Percentiles rank a stretch among this genome's conserved stretches.
Conservation (phyloP, 2,329 filamentous ascomycete species). For the Stachybotrys chartarum region DNA sequence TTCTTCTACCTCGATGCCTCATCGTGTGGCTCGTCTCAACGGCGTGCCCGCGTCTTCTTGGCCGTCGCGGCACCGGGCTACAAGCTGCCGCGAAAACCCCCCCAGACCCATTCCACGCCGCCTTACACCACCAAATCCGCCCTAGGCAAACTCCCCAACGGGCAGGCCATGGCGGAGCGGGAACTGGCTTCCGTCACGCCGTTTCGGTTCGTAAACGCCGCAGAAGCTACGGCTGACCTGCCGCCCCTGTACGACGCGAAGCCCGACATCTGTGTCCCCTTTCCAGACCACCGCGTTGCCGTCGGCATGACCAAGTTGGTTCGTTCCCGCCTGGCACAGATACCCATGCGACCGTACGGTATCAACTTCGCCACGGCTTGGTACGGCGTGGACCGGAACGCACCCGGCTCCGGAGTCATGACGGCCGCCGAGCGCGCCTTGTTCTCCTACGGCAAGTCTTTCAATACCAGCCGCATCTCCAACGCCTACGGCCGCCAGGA, state of each 20-base stretch:
- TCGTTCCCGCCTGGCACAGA: slow-evolving; percentile 41
- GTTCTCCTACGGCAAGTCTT: slow-evolving; percentile 31
- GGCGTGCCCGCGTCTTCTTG: slow-evolving; percentile 62
- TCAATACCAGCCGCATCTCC: slow-evolving; percentile 18
- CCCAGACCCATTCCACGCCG: slow-evolving; percentile 57
- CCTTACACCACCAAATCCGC: slow-evolving; percentile 15
- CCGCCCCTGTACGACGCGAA: slow-evolving; percentile 56
- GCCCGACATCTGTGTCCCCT: slow-evolving; percentile 52
- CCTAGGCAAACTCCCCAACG: slow-evolving; percentile 54
- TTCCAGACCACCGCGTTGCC: slow-evolving; percentile 61
- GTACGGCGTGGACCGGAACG: slow-evolving; percentile 19
- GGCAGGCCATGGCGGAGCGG: slow-evolving; percentile 50
- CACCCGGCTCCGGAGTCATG: slow-evolving; percentile 23
- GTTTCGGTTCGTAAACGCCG: slow-evolving; percentile 49
- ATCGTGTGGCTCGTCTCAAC: slow-evolving; percentile 59
- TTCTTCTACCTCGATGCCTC: slow-evolving; percentile 64
- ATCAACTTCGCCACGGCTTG: slow-evolving; percentile 44
- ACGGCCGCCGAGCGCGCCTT: slow-evolving; percentile 27
- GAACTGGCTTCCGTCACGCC: slow-evolving; percentile 37
- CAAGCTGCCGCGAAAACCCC: slow-evolving; percentile 46
- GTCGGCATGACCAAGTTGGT: slow-evolving; percentile 27
- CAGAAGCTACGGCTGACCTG: slow-evolving; percentile 51
- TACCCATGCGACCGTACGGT: slow-evolving; percentile 52
- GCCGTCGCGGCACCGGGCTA: slow-evolving; percentile 62
- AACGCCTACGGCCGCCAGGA: slow-evolving; percentile 46